Percentiles rank a stretch among this genome's conserved stretches.
Conservation (phyloP, 306 rosid genomes). For the Pachyrhizus erosus region DNA sequence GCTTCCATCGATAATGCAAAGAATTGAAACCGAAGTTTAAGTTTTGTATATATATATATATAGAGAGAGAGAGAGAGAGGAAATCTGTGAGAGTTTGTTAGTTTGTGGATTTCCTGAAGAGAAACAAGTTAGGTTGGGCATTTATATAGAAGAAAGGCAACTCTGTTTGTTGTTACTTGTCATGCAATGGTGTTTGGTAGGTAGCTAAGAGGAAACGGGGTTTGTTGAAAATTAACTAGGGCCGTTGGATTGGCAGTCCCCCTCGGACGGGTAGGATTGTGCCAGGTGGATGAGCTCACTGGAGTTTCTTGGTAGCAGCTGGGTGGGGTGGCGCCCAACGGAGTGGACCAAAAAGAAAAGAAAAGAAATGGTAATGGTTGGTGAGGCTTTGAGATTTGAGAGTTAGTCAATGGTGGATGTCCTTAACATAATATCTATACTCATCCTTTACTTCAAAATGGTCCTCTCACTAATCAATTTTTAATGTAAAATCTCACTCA, state of each 20-base stretch:
- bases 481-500: too few relatives aligned
- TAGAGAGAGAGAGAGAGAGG: too few relatives aligned
- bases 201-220: neutral
- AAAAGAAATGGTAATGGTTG: neutral
- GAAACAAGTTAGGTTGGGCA: neutral
- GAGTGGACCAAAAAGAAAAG: too few relatives aligned
- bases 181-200: neutral
- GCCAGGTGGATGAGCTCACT: too few relatives aligned
- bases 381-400: too few relatives aligned
- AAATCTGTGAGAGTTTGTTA: neutral
- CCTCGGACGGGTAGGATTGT: too few relatives aligned
- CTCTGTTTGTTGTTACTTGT: neutral
- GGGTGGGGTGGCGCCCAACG: neutral
- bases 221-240: neutral
- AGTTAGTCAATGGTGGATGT: too few relatives aligned
- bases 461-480: too few relatives aligned
- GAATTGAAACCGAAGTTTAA: neutral
- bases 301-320: neutral
- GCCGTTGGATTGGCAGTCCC: neutral
- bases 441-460: too few relatives aligned
- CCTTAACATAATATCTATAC: too few relatives aligned
- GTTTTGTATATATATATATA: too few relatives aligned
- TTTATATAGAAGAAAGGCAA: neutral
- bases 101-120: neutral
- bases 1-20: conserved; percentile 47